Evolutionary conservation across 305 asterid genomes (phyloP).

Genomic region (Fraxinus xanthoxyloides): DNA sequence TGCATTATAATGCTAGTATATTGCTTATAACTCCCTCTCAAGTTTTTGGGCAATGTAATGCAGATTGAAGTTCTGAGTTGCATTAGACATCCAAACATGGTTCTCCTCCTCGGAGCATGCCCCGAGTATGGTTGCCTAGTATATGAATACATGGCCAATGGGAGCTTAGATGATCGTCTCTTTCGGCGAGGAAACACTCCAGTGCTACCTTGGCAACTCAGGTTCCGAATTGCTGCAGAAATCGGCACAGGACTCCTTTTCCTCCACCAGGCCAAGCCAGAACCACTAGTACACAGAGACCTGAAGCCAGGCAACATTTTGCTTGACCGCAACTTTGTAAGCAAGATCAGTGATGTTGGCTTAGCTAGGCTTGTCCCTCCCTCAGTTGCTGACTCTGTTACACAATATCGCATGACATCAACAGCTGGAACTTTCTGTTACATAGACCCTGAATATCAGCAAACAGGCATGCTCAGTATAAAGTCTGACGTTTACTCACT

Average conservation of each 20-base stretch:
- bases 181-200: slow-evolving; percentile 54
- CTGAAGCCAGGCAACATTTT: slow-evolving; percentile 80
- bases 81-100: slow-evolving; percentile 92
- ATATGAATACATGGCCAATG: slow-evolving; percentile 37
- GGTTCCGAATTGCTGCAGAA: slow-evolving; percentile 85
- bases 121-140: slow-evolving; percentile 79
- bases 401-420: slow-evolving; percentile 85
- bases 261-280: slow-evolving; percentile 40
- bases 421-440: slow-evolving; percentile 91
- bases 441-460: slow-evolving; percentile 89
- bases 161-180: slow-evolving; percentile 38
- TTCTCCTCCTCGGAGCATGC: slow-evolving; percentile 90
- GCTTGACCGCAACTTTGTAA: slow-evolving; percentile 82
- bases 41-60: slow-evolving; percentile 18
- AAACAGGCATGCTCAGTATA: slow-evolving; percentile 86
- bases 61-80: slow-evolving; percentile 87
- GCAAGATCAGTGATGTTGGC: slow-evolving; percentile 18
- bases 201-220: slow-evolving; percentile 68
- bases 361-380: slow-evolving; percentile 29
- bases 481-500: slow-evolving; percentile 79
- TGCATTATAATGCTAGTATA: background rate
- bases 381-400: slow-evolving; percentile 76
- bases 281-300: slow-evolving; percentile 78
- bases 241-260: slow-evolving; percentile 75
- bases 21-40: background rate